Evolutionary conservation across 2,329 filamentous ascomycete genomes (phyloP).

Genomic region (Neospermospora avenae): DNA sequence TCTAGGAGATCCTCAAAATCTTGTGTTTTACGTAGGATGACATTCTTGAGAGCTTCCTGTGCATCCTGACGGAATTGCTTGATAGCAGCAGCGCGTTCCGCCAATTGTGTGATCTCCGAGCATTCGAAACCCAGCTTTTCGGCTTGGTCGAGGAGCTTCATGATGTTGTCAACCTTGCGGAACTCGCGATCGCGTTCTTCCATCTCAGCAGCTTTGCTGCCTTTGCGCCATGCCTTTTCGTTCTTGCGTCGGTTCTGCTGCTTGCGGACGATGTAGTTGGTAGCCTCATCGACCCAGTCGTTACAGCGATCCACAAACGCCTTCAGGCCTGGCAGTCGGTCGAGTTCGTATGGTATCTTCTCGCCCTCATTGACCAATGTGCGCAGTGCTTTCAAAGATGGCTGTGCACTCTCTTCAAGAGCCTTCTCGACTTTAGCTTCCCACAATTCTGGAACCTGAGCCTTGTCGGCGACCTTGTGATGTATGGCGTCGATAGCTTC

Average conservation of each 20-base stretch:
- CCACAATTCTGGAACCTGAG: conserved; percentile 82
- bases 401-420: conserved; percentile 78
- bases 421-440: conserved; percentile 83
- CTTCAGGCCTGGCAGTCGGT: conserved; percentile 75
- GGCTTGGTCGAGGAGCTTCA: conserved; percentile 77
- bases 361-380: conserved; percentile 88
- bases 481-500: conserved; percentile 64
- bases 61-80: conserved; percentile 79
- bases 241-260: conserved; percentile 96
- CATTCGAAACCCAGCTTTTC: conserved; percentile 90
- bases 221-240: conserved; percentile 79
- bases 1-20: conserved; percentile 92
- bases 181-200: conserved; percentile 82
- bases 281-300: conserved; percentile 96
- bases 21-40: conserved; percentile 59
- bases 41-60: conserved; percentile 64
- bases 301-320: conserved; percentile 95
- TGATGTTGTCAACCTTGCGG: conserved; percentile 85
- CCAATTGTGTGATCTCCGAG: conserved; percentile 80
- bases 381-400: conserved; percentile 81
- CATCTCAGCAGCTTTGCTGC: conserved; percentile 72
- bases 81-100: conserved; percentile 82
- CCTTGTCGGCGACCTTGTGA: conserved; percentile 81
- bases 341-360: conserved; percentile 87
- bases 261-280: conserved; percentile 93